phyloP scores from a whole-genome alignment of 1,284 basidiomycete species.

The Rhizopogon hawkerae region DNA sequence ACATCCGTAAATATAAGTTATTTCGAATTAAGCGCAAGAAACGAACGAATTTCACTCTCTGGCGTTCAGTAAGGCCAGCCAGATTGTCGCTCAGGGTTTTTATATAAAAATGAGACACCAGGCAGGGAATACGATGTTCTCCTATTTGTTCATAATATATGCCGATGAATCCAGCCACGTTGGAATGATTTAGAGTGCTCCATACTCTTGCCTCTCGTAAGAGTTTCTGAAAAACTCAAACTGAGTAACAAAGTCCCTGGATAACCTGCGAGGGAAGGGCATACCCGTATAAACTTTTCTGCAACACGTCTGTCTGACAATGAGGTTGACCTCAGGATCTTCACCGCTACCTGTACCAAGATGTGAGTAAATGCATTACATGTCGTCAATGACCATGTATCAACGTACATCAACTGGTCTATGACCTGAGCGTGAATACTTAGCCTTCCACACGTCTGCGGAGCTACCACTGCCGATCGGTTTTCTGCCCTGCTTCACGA shows the following conservation, averaged over 20 bases:
- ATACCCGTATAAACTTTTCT: neutral
- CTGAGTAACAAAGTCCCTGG: neutral
- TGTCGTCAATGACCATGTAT: neutral
- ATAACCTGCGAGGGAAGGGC: neutral
- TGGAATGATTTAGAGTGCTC: conserved; percentile 19
- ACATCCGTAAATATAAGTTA: neutral
- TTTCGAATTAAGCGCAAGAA: neutral
- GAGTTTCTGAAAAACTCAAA: conserved; percentile 18
- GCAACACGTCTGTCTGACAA: neutral
- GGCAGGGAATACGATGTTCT: conserved; percentile 14
- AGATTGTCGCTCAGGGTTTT: conserved; percentile 18
- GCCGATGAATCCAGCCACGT: conserved; percentile 22
- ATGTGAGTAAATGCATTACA: neutral
- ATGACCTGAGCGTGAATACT: neutral
- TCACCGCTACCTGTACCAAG: neutral
- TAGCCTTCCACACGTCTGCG: neutral
- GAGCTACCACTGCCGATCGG: neutral
- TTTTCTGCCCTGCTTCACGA: neutral
- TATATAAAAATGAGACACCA: conserved; percentile 24
- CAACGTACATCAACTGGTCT: neutral
- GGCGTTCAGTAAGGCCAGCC: conserved; percentile 1
- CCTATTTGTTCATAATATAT: conserved; percentile 13
- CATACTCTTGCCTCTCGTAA: conserved; percentile 24
- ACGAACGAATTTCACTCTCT: conserved; percentile 18
- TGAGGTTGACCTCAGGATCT: neutral